Evolutionary conservation across 2,329 filamentous ascomycete genomes (phyloP), one percentile per base, ranked within the genome.

Genomic region (Pseudodiploospora longispora): DNA sequence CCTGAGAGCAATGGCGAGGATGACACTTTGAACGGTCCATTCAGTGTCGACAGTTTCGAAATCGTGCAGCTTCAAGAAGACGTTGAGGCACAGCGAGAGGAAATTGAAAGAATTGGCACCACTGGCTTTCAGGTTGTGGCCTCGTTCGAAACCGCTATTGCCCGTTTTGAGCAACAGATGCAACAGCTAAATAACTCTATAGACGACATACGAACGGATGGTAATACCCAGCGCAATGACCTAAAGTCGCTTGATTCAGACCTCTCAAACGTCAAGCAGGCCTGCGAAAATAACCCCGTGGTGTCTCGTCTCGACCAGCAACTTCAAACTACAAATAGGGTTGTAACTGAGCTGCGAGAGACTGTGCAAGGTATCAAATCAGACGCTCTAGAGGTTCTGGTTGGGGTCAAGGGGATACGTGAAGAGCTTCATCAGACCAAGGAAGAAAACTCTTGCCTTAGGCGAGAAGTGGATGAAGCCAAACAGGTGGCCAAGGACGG

Each of bases 61-160:
- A 40, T 66, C 12, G 28, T 55, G 32, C 52, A 54, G n/a, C 51
- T 67, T n/a, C 58, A 64, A 32, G 47, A 55, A 27, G 53, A 65
- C 29, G 41, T 70, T 4, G 55, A 63, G 32, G 46, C 49, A 3
- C 64, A 68, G 38, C 51, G 55, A 33, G 57, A 59, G 34, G 56
- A 65, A 12, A 64, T 68, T 44, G 55, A 61, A 6, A 59, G 58
- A 30, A 61, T 70, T 36, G 62, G 66, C 43, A 59, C 50, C 27
- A 58, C 62, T 6, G 66, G 65, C 1, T 59, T 57, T 46, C 63
- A 64, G 35, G 56, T 66, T 36, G 57, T 66, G 9, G 59, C 65
- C 6, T 57, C 59, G 2, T 62, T 69, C 39, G 61, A 67, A 19
- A 56, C 56, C 9, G 55, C 59, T 27, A 54, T 68, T 7, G 45